Evolutionary conservation across 257 asterid species (phyloP).

Genomic region (Solanum sparsipilum): DNA sequence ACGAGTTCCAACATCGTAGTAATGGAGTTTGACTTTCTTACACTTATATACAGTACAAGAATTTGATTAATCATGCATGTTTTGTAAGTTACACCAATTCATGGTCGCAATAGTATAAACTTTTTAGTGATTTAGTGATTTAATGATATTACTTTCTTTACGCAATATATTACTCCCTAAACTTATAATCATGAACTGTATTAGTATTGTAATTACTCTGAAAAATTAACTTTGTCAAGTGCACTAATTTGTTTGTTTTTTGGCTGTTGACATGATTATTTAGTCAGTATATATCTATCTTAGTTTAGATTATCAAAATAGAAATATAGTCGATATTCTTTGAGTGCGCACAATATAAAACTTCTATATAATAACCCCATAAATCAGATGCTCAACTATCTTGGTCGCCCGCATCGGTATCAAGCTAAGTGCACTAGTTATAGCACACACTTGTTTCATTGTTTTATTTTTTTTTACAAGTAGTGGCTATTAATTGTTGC

Average conservation of each 20-base stretch:
- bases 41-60: background rate
- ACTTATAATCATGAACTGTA: background rate
- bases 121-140: background rate
- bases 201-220: background rate
- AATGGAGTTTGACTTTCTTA: background rate
- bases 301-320: too few species aligned
- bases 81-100: background rate
- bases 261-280: background rate
- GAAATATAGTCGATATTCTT: background rate
- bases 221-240: background rate
- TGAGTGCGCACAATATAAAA: background rate
- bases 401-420: background rate
- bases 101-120: background rate
- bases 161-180: background rate
- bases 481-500: background rate
- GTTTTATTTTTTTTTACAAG: background rate
- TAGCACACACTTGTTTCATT: background rate
- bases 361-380: background rate
- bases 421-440: background rate
- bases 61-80: background rate
- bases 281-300: too few species aligned
- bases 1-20: background rate
- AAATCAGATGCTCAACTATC: background rate
- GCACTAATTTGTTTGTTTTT: background rate
- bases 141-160: background rate